phyloP scores from a whole-genome alignment of 2,329 filamentous ascomycete species.

The Polychaeton citri region DNA sequence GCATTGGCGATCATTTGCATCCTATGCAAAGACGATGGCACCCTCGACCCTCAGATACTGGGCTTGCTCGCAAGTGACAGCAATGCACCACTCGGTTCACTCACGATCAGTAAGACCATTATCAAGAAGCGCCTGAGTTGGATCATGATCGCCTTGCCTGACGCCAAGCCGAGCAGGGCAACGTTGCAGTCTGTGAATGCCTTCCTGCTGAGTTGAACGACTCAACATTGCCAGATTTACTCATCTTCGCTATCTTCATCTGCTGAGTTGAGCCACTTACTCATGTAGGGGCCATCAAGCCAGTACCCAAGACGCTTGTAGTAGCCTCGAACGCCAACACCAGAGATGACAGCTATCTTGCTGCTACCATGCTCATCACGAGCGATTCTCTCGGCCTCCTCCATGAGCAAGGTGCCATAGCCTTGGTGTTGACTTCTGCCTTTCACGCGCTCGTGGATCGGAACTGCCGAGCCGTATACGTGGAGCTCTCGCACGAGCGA shows the following conservation, averaged over 20 bases:
- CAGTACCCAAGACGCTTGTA: slow-evolving; percentile 88
- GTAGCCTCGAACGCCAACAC: slow-evolving; percentile 89
- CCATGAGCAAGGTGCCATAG: slow-evolving; percentile 92
- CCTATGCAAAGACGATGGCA: slow-evolving; percentile 54
- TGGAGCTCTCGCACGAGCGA: slow-evolving; percentile 90
- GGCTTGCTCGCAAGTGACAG: background rate
- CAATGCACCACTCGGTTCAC: background rate
- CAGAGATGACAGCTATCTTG: slow-evolving; percentile 97
- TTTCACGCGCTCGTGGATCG: slow-evolving; percentile 86
- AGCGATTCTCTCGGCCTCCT: slow-evolving; percentile 91
- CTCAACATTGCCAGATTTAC: slow-evolving; percentile 9
- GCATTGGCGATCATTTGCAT: slow-evolving; percentile 65
- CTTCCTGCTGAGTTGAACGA: slow-evolving; percentile 52
- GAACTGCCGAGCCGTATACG: slow-evolving; percentile 95
- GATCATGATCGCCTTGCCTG: slow-evolving; percentile 66
- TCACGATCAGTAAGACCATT: slow-evolving; percentile 50
- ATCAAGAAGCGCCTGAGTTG: slow-evolving; percentile 69
- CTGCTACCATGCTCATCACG: slow-evolving; percentile 83
- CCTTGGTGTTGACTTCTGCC: slow-evolving; percentile 98
- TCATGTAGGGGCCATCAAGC: slow-evolving; percentile 73
- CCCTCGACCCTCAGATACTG: slow-evolving; percentile 3
- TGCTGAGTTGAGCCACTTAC: slow-evolving; percentile 21
- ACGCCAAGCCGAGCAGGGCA: slow-evolving; percentile 69
- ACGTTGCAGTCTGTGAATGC: slow-evolving; percentile 88
- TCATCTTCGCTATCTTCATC: slow-evolving; percentile 14